Base-by-base conservation (phyloP, 108 stramenopile species). In the Parietichytrium sp. region DNA sequence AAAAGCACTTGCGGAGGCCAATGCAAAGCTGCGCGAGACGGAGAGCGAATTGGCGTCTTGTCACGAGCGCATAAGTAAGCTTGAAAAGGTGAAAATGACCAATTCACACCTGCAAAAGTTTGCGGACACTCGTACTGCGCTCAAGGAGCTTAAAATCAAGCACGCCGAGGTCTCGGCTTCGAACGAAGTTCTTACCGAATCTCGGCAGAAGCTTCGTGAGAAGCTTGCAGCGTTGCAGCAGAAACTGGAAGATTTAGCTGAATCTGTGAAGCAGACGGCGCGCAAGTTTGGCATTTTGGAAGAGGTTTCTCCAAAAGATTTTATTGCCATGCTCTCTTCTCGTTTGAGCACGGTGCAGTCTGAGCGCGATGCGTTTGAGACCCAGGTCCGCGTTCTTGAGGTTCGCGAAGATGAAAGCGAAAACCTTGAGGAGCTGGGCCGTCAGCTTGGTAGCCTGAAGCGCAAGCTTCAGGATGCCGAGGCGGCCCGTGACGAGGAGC, bases 11-110 rank as follows among this genome's bases (percentile, higher is more conserved):
- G n/a, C n/a, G n/a, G n/a, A n/a, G n/a, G 61, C 33, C 33, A 25
- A 31, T 33, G 29, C 42, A 6, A 33, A 20, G 16, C 36, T 72
- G 36, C 38, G 38, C 1, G 42, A 33, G 20, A 33, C 45, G 16
- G 61, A 72, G 3, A 29, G 29, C 8, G 27, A 53, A 29, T 7
- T 53, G 18, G n/a, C 52, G 27, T 27, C 25, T 23, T 27, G 52
- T 2, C 12, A 7, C 0, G 52, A 23, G 3, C 52, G 52, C 0
- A 53, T 53, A 0, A 23, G 29, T 1, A 53, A 53, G 52, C 52
- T 53, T 1, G 52, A 53, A 53, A 72, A 72, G 61, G 61, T 72
- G 16, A 72, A 72, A 25, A 45, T 72, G 7, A 72, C 61, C 15
- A 16, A 72, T 33, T 33, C 36, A 27, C 33, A 45, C 2, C 38